phyloP scores from a whole-genome alignment of 805 yeast species.

The Sugiyamaella qingdaonensis region DNA sequence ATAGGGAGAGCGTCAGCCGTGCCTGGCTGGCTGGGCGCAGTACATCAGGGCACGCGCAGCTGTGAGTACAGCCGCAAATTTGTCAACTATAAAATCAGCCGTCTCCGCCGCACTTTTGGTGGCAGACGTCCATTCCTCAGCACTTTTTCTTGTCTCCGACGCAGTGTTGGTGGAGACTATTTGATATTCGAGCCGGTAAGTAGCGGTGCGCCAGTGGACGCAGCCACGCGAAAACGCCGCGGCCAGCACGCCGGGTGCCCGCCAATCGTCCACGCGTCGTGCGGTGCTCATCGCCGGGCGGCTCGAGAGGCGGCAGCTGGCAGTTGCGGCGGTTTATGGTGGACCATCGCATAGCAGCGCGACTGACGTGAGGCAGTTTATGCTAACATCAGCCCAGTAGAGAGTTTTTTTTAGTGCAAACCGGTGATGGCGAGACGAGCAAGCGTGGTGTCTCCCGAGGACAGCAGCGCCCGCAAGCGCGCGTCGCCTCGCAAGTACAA shows the following conservation, averaged over 20 bases:
- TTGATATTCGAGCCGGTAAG: no score
- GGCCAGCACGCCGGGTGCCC: no score
- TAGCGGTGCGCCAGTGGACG: no score
- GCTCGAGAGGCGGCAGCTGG: neutral
- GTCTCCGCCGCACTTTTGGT: constrained; percentile 4
- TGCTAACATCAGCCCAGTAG: no score
- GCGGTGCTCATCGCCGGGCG: neutral
- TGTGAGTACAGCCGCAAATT: neutral
- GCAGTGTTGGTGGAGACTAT: no score
- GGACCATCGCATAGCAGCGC: no score
- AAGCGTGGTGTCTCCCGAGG: neutral
- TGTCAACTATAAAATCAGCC: constrained; percentile 2
- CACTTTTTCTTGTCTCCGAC: neutral
- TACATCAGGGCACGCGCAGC: neutral
- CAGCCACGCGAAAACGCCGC: no score
- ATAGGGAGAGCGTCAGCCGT: no score
- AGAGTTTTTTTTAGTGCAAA: no score
- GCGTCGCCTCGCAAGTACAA: neutral
- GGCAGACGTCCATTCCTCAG: constrained; percentile 3
- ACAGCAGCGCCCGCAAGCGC: neutral
- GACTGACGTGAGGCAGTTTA: no score
- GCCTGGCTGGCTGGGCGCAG: no score
- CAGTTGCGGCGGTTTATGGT: constrained; percentile 3
- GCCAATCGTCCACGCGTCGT: no score
- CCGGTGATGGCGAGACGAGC: neutral